These are phyloP conservation scores for Cyberlindnera japonica DNA, from an alignment of 805 yeast species.

Conservation along the genomic window DNA sequence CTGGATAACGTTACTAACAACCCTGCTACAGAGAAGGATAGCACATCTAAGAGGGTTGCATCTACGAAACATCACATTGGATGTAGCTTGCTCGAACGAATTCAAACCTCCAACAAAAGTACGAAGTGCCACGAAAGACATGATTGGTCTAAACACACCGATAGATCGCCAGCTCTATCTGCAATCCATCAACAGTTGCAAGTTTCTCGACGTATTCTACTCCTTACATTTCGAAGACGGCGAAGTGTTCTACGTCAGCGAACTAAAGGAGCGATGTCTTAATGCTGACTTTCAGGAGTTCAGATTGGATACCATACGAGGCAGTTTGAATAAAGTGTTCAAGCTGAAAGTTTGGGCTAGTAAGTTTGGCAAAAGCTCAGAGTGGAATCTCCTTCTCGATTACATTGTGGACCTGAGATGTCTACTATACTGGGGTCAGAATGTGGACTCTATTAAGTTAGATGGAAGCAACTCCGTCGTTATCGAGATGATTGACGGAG, in stretches of 20 bases:
- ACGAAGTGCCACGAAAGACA: conserved; percentile 17
- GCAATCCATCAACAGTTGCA: conserved; percentile 28
- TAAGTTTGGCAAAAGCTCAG: background rate
- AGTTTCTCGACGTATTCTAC: conserved; percentile 34
- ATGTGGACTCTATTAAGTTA: background rate
- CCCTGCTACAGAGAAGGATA: conserved; percentile 19
- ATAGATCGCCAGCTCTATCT: conserved; percentile 26
- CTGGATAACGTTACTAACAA: background rate
- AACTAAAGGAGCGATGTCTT: conserved; percentile 27
- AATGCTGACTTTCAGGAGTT: conserved; percentile 32
- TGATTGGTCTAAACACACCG: conserved; percentile 16
- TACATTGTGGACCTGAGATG: conserved; percentile 7
- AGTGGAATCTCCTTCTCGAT: conserved; percentile 10
- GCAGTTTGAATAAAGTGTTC: conserved; percentile 1
- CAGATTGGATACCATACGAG: conserved; percentile 12
- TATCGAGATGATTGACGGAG: conserved; percentile 14
- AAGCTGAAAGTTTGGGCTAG: conserved; percentile 15
- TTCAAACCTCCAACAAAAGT: conserved; percentile 5
- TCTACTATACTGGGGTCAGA: conserved; percentile 6
- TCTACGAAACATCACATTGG: conserved; percentile 19
- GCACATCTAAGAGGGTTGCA: conserved; percentile 21
- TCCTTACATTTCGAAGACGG: conserved; percentile 30
- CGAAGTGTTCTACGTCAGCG: conserved; percentile 35
- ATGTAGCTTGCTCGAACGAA: conserved; percentile 1
- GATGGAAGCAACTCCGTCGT: conserved; percentile 9